Percentiles rank a stretch among this genome's conserved stretches.
Evolutionary conservation across 306 rosid genomes (phyloP).

Genomic region (Prunus fruticosa): DNA sequence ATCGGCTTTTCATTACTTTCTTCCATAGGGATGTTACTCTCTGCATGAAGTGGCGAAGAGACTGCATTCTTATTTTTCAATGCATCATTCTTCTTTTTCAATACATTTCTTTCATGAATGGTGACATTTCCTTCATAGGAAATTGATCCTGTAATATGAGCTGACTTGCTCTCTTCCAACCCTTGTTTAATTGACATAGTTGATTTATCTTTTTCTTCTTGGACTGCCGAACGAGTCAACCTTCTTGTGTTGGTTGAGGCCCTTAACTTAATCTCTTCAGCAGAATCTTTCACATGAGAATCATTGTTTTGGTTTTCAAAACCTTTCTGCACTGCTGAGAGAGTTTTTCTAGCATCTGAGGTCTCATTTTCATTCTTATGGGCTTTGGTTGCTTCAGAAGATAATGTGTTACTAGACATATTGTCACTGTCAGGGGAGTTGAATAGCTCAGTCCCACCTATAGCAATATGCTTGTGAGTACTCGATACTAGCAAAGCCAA

Average conservation of each 20-base stretch:
- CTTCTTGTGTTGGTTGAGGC: constrained; percentile 2
- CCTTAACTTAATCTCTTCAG: constrained; percentile 5
- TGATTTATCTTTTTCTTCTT: constrained; percentile 1
- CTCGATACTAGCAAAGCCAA: constrained; percentile 22
- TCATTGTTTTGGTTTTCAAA: not conserved
- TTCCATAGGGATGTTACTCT: not conserved
- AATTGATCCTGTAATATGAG: not conserved
- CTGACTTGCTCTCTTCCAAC: constrained; percentile 3
- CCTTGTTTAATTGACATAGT: not conserved
- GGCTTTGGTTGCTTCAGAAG: constrained; percentile 7
- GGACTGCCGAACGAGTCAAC: constrained; percentile 4
- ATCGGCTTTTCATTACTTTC: not conserved
- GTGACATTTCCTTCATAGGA: constrained; percentile 1
- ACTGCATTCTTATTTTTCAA: constrained; percentile 3
- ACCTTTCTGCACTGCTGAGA: constrained; percentile 4
- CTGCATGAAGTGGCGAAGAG: constrained; percentile 6
- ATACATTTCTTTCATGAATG: not conserved
- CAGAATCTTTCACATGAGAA: not conserved
- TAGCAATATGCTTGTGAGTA: not conserved
- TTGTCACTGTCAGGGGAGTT: not conserved
- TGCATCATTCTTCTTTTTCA: constrained; percentile 5
- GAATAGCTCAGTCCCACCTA: constrained; percentile 25
- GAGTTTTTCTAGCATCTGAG: constrained; percentile 5
- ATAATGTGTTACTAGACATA: not conserved
- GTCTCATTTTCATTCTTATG: not conserved